Base-by-base conservation (phyloP, 169 alveolate species). In the Cryptosporidium viatorum region DNA sequence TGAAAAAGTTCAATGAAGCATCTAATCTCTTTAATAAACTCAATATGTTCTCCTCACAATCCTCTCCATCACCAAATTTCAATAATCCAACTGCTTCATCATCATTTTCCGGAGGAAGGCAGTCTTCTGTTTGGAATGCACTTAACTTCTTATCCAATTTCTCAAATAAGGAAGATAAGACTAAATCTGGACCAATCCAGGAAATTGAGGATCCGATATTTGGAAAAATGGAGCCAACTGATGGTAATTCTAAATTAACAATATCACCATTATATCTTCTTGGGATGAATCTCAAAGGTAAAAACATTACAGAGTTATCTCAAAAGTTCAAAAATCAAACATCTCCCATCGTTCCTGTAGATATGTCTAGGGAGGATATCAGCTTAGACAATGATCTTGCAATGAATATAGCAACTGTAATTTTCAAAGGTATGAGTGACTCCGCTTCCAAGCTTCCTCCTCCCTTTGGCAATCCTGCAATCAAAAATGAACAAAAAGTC, bases 351-450 rank as follows among this genome's bases (percentile, higher is more conserved):
- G 14, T 39, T 21, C 39, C 71, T 5, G 62, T 65, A 18, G 80
- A 80, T 65, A 33, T 80, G 62, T 62, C 73, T n/a, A 80, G 43
- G 16, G 75, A 80, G 31, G 73, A 59, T 21, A 23, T 80, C 4
- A 65, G 52, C 26, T 18, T 41, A 18, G 62, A 59, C 35, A 65
- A 65, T 10, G 89, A 80, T 31, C 55, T 80, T 12, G 89, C 69
- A 21, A 62, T 41, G 59, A 65, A 62, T 29, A 65, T 80, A n/a
- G 89, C 89, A 45, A 80, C 89, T 1, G 89, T 51, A 23, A 65
- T 80, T 7, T 80, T 80, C 48, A 59, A 80, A 50, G 89, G 89
- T 1, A 80, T 80, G 89, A 65, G 80, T 33, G 89, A 80, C 3
- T 60, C 80, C 29, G 62, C 89, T 23, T 21, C 80, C 18, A 23